Evolutionary conservation across 2,329 filamentous ascomycete genomes (phyloP).

Genomic region (Triangularia verruculosa): DNA sequence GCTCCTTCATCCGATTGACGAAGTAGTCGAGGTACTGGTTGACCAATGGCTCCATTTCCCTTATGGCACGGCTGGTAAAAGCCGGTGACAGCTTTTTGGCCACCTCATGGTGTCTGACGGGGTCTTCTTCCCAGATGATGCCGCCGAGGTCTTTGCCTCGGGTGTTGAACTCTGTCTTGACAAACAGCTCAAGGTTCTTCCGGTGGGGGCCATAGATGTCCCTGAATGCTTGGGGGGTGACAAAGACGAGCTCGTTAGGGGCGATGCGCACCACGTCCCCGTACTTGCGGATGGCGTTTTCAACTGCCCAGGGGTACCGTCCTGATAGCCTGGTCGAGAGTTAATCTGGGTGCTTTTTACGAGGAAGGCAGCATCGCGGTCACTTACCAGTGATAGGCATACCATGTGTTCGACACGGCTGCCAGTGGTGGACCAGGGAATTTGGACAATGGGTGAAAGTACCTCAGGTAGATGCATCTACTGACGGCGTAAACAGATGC

Average conservation of each 20-base stretch:
- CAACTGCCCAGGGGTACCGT: not conserved
- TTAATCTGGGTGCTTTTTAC: not conserved
- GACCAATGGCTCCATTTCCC: conserved; percentile 10
- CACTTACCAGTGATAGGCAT: not conserved
- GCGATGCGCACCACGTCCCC: not conserved
- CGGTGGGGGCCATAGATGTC: conserved; percentile 8
- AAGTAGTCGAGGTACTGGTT: conserved; percentile 18
- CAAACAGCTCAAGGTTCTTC: conserved; percentile 15
- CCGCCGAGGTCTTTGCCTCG: conserved; percentile 12
- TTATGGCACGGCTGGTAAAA: conserved; percentile 15
- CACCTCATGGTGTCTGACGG: conserved; percentile 12
- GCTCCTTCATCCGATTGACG: conserved; percentile 9
- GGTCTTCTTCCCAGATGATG: conserved; percentile 13
- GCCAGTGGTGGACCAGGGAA: not conserved
- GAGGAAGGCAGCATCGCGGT: not conserved
- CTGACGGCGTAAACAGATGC: not conserved
- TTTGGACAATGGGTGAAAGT: not conserved
- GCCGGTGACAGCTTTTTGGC: conserved; percentile 19
- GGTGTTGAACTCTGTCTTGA: conserved; percentile 11
- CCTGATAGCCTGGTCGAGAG: not conserved
- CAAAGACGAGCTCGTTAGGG: not conserved
- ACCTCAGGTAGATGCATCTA: not conserved
- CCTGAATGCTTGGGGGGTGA: not conserved
- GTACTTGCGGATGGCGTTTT: not conserved
- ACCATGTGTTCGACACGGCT: not conserved